These are phyloP conservation scores for Agrocybe praecox DNA, from an alignment of 768 basidiomycete species.

Conservation along the genomic window DNA sequence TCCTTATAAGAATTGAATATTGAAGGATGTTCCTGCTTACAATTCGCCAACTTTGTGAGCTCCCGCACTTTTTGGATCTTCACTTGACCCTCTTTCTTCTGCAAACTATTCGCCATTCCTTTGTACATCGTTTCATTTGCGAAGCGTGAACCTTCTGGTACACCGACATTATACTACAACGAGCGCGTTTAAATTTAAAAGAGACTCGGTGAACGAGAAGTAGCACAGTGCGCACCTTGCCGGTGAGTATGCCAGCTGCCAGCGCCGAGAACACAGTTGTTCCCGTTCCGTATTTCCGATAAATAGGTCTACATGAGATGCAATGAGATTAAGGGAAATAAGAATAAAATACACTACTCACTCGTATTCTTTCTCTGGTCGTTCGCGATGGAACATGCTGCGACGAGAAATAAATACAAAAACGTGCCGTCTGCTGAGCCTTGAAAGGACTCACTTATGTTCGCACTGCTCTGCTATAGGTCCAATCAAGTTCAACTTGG, in stretches of 20 bases:
- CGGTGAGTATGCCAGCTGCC: slow-evolving; percentile 74
- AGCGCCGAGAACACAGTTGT: slow-evolving; percentile 79
- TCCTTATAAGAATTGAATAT: too few relatives aligned
- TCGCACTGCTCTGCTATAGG: slow-evolving; percentile 82
- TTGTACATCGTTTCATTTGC: slow-evolving; percentile 61
- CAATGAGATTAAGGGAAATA: neutral
- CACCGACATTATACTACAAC: slow-evolving; percentile 67
- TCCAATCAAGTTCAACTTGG: slow-evolving; percentile 61
- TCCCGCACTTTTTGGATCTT: slow-evolving; percentile 73
- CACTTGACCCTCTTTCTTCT: slow-evolving; percentile 56
- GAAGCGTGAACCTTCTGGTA: slow-evolving; percentile 75
- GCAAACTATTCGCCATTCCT: slow-evolving; percentile 52
- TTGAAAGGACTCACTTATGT: slow-evolving; percentile 48
- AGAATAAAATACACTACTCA: slow-evolving; percentile 25
- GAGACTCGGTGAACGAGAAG: too few relatives aligned
- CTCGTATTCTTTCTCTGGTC: slow-evolving; percentile 82
- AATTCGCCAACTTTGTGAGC: slow-evolving; percentile 67
- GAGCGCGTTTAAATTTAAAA: too few relatives aligned
- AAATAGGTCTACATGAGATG: slow-evolving; percentile 46
- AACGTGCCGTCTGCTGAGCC: neutral
- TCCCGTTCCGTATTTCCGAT: slow-evolving; percentile 66
- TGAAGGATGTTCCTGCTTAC: slow-evolving; percentile 27
- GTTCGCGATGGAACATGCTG: slow-evolving; percentile 77
- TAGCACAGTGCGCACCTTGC: too few relatives aligned
- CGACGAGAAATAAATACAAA: neutral